Evolutionary conservation across 1,284 basidiomycete genomes (phyloP), one percentile per base, ranked within the genome.

Genomic region (Melampsora larici-populina): DNA sequence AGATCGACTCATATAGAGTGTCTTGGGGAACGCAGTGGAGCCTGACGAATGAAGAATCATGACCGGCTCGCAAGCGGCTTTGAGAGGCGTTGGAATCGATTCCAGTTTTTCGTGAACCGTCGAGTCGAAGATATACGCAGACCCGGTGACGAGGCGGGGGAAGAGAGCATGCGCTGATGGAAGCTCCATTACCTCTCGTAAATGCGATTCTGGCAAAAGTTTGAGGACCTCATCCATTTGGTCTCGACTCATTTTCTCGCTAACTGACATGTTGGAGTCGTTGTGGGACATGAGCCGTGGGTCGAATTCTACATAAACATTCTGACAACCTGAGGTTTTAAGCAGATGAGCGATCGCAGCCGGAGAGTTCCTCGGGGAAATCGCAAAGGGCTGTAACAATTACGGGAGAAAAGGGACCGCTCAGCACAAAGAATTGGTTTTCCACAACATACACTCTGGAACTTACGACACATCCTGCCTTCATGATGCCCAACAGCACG

Each of bases 331-430:
- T 6, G 82, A 84, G 66, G 83, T 82, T 29, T 79, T 75, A 29
- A 86, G 79, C 33, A 86, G 81, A 79, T 86, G 82, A 1, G 82
- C 83, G 3, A 86, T 79, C 0, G 84, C 85, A 1, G 80, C 78
- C 21, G 83, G 78, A 0, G 84, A 85, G 78, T 86, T 86, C 43
- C 86, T 82, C n/a, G n/a, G n/a, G n/a, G n/a, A n/a, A n/a, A n/a
- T n/a, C n/a, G n/a, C n/a, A n/a, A n/a, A n/a, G n/a, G 65, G 65
- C 65, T 67, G 17, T 21, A 24, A 62, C 9, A 63, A 55, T 55
- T 8, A 55, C 5, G 17, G 17, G 24, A 21, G 24, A 55, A 55
- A 21, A 8, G 51, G 24, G 51, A n/a, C 18, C 18, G 24, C 21
- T 55, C 8, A 55, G 24, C 3, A 55, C 7, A 17, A 0, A 7